phyloP scores from a whole-genome alignment of 179 eudicot genomes.

The Silene coronaria region DNA sequence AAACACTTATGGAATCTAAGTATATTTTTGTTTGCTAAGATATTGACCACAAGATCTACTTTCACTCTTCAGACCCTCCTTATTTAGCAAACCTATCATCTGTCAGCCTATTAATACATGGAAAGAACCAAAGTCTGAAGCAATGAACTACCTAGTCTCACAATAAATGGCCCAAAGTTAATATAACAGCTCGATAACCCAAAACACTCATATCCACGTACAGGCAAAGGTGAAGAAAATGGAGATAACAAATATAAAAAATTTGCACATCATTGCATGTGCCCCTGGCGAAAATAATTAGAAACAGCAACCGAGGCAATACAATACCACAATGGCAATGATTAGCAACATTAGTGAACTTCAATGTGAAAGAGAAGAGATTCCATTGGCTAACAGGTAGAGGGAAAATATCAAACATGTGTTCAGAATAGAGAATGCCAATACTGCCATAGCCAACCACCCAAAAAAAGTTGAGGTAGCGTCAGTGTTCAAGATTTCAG shows the following conservation, averaged over 20 bases:
- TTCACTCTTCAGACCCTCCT: neutral
- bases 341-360: neutral
- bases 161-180: constrained; percentile 1
- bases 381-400: neutral
- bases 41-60: neutral
- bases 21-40: neutral
- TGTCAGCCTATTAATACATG: neutral
- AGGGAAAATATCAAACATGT: neutral
- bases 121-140: neutral
- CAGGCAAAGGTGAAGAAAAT: neutral
- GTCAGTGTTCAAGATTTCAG: neutral
- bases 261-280: neutral
- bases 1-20: constrained; percentile 9
- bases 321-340: neutral
- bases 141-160: constrained; percentile 2
- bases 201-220: neutral
- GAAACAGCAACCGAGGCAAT: neutral
- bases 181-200: neutral
- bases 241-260: neutral
- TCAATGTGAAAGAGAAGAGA: neutral
- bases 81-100: constrained; percentile 11
- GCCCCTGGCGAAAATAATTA: neutral
- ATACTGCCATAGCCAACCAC: neutral
- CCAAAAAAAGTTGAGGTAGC: neutral
- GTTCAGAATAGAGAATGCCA: neutral